Base-by-base conservation (phyloP, 2,329 filamentous ascomycete genomes). In the Cladophialophora immunda region DNA sequence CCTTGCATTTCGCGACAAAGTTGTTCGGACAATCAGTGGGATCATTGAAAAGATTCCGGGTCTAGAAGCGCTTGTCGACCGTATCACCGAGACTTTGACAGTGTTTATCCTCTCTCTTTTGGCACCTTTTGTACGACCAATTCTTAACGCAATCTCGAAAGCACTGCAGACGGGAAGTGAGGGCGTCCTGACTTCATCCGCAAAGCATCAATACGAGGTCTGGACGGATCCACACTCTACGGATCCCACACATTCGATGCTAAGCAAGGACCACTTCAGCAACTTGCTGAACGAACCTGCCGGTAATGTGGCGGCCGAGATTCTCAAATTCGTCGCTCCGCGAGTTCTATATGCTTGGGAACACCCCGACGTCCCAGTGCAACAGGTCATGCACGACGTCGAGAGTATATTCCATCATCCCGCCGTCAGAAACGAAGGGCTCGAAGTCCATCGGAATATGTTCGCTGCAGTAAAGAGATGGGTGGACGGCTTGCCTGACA, bases 321-420 rank as follows among this genome's bases (percentile, higher is more conserved):
- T 97, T 66, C 81, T 98, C 27, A 89, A 96, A 82, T 98, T 97
- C 74, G 88, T 91, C 34, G 92, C 93, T 1, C 94, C 94, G 1
- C 91, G 94, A 36, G 82, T 98, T 56, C 84, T 99, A 22, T 97
- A 94, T 76, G 94, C 94, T 3, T 98, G 94, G 93, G 92, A 98
- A 71, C 92, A 98, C 76, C 87, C 91, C 2, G 88, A 90, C 52
- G 89, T 97, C 0, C 88, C 92, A 0, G 90, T 95, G 3, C 87
- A 96, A 41, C 91, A 96, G 78, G 90, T 98, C 0, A 84, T 94
- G 69, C 84, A 92, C 69, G 94, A 98, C 72, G 88, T 96, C 47
- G 81, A 93, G 55, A 87, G 87, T 27, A 89, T 92, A 11, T 97
- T 98, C 81, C 95, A 99, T 77, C 95, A 99, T 76, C 95, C 95